A percentile compares a stretch with the other conserved stretches of the same genome.
phyloP scores from a whole-genome alignment of 2,329 filamentous ascomycete genomes.

The Xylariaceae sp. region DNA sequence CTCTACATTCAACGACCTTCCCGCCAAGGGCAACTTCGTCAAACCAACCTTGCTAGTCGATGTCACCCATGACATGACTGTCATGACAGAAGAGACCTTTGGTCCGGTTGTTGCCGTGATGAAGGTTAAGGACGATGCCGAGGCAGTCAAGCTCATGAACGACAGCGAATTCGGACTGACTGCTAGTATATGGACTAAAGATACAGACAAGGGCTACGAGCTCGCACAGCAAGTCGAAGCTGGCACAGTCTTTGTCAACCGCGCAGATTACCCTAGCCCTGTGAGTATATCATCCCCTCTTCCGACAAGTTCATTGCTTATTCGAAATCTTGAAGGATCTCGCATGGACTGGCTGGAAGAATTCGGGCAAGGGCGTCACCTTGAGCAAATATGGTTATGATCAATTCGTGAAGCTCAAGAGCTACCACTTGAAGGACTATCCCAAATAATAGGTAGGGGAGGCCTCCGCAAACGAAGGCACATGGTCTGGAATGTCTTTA shows the following conservation, averaged over 20 bases:
- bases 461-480: constrained; percentile 1
- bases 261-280: constrained; percentile 86
- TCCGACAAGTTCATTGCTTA: neutral
- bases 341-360: constrained; percentile 98
- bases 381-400: constrained; percentile 89
- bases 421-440: constrained; percentile 85
- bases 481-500: no score
- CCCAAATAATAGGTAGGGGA: constrained; percentile 45
- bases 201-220: constrained; percentile 68
- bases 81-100: constrained; percentile 95
- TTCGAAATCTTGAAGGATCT: constrained; percentile 57
- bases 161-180: constrained; percentile 92
- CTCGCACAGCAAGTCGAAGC: constrained; percentile 80
- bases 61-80: constrained; percentile 76
- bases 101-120: constrained; percentile 88
- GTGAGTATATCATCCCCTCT: constrained; percentile 51
- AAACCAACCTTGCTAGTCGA: constrained; percentile 76
- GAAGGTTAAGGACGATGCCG: constrained; percentile 75
- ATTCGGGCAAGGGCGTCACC: constrained; percentile 88
- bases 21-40: constrained; percentile 81
- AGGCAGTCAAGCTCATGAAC: constrained; percentile 85
- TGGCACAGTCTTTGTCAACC: constrained; percentile 93
- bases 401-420: constrained; percentile 94
- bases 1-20: constrained; percentile 67
- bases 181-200: constrained; percentile 96